These are phyloP conservation scores for Xylariales sp. DNA, from an alignment of 2,329 filamentous ascomycete genomes.

Conservation along the genomic window DNA sequence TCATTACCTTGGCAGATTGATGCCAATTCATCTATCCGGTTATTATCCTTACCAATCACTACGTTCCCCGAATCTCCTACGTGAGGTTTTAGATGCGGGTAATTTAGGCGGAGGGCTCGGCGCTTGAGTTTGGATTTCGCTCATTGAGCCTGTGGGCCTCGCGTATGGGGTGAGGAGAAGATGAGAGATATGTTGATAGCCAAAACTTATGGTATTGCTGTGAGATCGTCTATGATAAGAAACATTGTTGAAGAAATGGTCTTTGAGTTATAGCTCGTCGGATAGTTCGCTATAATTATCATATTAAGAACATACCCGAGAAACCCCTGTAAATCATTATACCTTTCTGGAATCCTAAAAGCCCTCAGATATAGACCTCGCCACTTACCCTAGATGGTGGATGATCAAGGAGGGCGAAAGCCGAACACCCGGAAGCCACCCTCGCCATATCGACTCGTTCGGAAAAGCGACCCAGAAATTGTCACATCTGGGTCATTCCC, in stretches of 20 bases:
- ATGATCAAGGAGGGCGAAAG: slow-evolving; percentile 13
- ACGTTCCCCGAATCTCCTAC: neutral
- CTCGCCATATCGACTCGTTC: slow-evolving; percentile 1
- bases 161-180: neutral
- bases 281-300: neutral
- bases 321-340: neutral
- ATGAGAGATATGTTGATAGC: neutral
- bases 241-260: neutral
- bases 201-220: neutral
- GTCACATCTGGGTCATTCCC: neutral
- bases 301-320: neutral
- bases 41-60: slow-evolving; percentile 34
- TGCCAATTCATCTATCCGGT: slow-evolving; percentile 32
- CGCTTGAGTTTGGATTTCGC: neutral
- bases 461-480: slow-evolving; percentile 1
- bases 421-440: slow-evolving; percentile 31
- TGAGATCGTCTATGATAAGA: neutral
- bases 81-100: slow-evolving; percentile 22
- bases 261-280: too few species aligned
- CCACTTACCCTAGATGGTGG: neutral
- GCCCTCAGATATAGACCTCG: neutral
- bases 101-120: slow-evolving; percentile 35
- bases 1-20: slow-evolving; percentile 3
- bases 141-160: neutral
- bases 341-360: neutral